Evolutionary conservation across 2,329 filamentous ascomycete species (phyloP).

Genomic region (Blastomyces parvus): DNA sequence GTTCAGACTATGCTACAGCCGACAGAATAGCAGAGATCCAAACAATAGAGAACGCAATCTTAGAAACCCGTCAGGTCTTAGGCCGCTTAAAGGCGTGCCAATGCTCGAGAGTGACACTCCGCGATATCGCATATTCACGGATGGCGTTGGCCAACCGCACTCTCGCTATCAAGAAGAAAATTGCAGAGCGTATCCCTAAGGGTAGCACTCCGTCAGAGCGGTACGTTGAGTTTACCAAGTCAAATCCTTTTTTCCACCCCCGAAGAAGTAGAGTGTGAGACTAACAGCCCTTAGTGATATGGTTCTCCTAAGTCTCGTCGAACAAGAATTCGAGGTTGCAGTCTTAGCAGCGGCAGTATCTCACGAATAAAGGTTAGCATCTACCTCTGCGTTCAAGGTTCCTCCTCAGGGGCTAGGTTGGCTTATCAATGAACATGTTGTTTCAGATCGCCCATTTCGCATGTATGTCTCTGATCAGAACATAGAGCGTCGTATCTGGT

Average conservation of each 20-base stretch:
- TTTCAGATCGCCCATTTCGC: background rate
- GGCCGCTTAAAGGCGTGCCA: no score
- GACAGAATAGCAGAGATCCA: background rate
- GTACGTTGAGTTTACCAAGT: no score
- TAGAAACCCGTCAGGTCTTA: no score
- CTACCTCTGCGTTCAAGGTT: background rate
- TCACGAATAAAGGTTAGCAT: no score
- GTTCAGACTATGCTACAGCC: background rate
- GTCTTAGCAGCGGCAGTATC: no score
- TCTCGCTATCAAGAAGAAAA: background rate
- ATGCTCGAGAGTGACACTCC: no score
- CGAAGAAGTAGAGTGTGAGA: no score
- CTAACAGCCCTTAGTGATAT: no score
- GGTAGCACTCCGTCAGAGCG: background rate
- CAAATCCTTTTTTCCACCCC: no score
- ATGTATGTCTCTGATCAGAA: background rate
- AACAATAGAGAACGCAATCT: background rate
- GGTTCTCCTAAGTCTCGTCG: no score
- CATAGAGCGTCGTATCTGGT: background rate
- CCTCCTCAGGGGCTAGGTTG: background rate
- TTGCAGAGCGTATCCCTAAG: background rate
- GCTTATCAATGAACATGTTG: background rate
- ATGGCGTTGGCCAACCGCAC: background rate
- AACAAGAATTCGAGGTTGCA: no score
- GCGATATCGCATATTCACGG: background rate